These are phyloP conservation scores for Ramularia endophylla DNA, from an alignment of 2,329 filamentous ascomycete species.

Conservation along the genomic window DNA sequence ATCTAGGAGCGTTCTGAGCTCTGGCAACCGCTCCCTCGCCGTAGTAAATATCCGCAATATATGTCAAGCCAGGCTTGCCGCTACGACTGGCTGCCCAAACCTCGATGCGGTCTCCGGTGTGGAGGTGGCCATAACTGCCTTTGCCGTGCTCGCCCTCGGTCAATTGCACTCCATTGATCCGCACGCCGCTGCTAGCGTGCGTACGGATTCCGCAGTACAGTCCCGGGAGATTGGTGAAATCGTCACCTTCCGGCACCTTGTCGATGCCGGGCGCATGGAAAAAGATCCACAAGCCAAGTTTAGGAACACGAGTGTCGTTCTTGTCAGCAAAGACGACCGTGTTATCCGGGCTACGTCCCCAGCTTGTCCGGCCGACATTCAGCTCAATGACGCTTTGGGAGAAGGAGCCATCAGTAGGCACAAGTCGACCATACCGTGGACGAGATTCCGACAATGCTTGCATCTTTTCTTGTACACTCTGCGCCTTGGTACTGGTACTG, in stretches of 20 bases:
- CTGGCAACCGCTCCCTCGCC: conserved; percentile 30
- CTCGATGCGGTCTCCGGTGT: conserved; percentile 70
- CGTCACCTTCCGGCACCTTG: conserved; percentile 43
- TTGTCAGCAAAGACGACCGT: conserved; percentile 59
- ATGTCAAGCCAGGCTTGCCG: conserved; percentile 33
- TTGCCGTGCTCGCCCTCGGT: conserved; percentile 49
- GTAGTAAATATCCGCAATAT: conserved; percentile 39
- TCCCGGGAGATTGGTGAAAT: conserved; percentile 48
- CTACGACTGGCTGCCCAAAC: conserved; percentile 54
- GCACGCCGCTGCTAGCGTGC: conserved; percentile 69
- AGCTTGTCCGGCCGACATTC: conserved; percentile 62
- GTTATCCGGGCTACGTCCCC: conserved; percentile 67
- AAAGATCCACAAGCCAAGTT: conserved; percentile 71
- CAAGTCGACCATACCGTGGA: conserved; percentile 57
- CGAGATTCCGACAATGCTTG: too few species aligned
- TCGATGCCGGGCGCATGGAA: conserved; percentile 67
- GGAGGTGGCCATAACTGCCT: conserved; percentile 58
- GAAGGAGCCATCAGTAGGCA: conserved; percentile 60
- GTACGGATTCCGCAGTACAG: conserved; percentile 70
- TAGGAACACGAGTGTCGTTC: conserved; percentile 68
- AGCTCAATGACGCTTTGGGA: conserved; percentile 60
- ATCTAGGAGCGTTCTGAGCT: conserved; percentile 5
- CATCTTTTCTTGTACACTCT: conserved; percentile 20
- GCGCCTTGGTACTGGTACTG: not conserved
- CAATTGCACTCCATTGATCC: conserved; percentile 67